A percentile compares a stretch with the other conserved stretches of the same genome.
Evolutionary conservation across 176 grass and related monocot genomes (phyloP).

Genomic region (Canna indica): DNA sequence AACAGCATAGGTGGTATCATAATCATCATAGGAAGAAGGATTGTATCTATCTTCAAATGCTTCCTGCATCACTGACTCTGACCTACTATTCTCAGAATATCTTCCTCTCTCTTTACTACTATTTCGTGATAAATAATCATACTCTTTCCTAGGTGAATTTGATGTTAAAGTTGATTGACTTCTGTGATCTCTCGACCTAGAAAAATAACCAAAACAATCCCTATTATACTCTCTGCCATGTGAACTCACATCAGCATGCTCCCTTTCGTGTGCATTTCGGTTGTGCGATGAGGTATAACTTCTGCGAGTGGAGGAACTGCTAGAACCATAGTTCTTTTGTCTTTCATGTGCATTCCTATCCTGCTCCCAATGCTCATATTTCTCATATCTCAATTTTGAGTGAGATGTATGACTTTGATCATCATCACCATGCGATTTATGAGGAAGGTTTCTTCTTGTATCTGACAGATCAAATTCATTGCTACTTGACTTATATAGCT

Average conservation of each 20-base stretch:
- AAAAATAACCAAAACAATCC: slow-evolving; percentile 30
- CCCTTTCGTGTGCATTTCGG: slow-evolving; percentile 17
- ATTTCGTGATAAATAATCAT: slow-evolving; percentile 25
- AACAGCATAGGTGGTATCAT: slow-evolving; percentile 21
- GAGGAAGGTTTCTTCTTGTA: slow-evolving; percentile 22
- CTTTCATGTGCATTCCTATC: slow-evolving; percentile 30
- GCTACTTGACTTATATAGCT: slow-evolving; percentile 21
- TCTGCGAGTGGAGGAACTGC: slow-evolving; percentile 16
- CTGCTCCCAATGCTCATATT: slow-evolving; percentile 18
- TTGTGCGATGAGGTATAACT: slow-evolving; percentile 22
- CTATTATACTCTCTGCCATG: slow-evolving; percentile 26
- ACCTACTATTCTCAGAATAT: slow-evolving; percentile 31
- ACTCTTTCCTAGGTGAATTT: slow-evolving; percentile 35
- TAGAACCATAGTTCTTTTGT: slow-evolving; percentile 17
- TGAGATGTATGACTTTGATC: slow-evolving; percentile 32
- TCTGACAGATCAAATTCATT: slow-evolving; percentile 23
- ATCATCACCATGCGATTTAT: slow-evolving; percentile 31
- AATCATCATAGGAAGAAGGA: slow-evolving; percentile 38
- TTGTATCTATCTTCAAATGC: slow-evolving; percentile 68
- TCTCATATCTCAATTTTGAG: slow-evolving; percentile 26
- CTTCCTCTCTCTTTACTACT: slow-evolving; percentile 31
- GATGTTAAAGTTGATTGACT: slow-evolving; percentile 23
- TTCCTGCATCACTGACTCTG: slow-evolving; percentile 41
- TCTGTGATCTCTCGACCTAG: slow-evolving; percentile 27
- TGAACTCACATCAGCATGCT: slow-evolving; percentile 22